Evolutionary conservation across 2,329 filamentous ascomycete species (phyloP).

Genomic region (Leptosphaerulina australis): DNA sequence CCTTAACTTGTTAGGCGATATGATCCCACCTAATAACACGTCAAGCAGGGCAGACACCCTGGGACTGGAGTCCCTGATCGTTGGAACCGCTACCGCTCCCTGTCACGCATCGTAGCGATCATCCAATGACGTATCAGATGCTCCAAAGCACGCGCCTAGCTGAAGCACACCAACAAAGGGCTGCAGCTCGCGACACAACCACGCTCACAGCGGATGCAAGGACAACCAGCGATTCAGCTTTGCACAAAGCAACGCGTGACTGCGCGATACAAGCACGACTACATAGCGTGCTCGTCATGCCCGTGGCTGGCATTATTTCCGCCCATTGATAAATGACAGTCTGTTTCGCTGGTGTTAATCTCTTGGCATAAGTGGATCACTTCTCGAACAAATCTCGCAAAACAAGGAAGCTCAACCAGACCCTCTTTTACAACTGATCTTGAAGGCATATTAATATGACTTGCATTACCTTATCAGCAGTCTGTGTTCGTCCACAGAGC

Average conservation of each 20-base stretch:
- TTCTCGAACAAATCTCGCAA: slow-evolving; percentile 4
- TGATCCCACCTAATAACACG: slow-evolving; percentile 22
- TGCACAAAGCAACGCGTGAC: slow-evolving; percentile 15
- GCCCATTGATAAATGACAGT: slow-evolving; percentile 10
- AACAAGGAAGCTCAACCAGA: slow-evolving; percentile 7
- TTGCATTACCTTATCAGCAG: no score
- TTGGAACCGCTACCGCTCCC: slow-evolving; percentile 28
- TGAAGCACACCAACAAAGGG: slow-evolving; percentile 28
- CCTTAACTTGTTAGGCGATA: slow-evolving; percentile 26
- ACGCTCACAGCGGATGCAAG: slow-evolving; percentile 13
- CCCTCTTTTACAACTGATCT: neutral
- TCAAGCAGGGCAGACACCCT: slow-evolving; percentile 42
- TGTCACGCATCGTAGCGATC: slow-evolving; percentile 37
- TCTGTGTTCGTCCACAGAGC: no score
- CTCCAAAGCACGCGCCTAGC: slow-evolving; percentile 18
- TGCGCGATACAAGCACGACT: slow-evolving; percentile 13
- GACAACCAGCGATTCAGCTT: slow-evolving; percentile 1
- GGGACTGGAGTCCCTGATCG: slow-evolving; percentile 26
- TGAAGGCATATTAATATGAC: neutral
- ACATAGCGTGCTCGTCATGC: slow-evolving; percentile 9
- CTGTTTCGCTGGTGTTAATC: slow-evolving; percentile 12
- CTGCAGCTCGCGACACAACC: slow-evolving; percentile 23
- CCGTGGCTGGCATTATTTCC: slow-evolving; percentile 27
- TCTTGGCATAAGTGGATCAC: slow-evolving; percentile 3
- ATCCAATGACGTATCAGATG: slow-evolving; percentile 33